Evolutionary conservation across 768 basidiomycete genomes (phyloP).

Genomic region (Podaxis sp.): DNA sequence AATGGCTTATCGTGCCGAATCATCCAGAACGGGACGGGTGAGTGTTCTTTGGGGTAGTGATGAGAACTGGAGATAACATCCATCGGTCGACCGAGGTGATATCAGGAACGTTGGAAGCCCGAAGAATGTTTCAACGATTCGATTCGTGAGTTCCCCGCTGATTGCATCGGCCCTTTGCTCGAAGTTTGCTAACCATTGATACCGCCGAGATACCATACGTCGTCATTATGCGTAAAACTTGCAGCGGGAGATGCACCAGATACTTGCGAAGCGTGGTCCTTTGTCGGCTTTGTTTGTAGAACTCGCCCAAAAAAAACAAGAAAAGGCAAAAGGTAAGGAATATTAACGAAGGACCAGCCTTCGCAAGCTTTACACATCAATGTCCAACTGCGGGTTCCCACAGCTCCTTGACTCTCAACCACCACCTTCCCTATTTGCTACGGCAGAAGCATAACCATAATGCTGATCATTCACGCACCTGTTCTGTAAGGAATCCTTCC

Average conservation of each 20-base stretch:
- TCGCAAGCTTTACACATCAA: not conserved
- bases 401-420: not conserved
- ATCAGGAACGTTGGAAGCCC: constrained; percentile 6
- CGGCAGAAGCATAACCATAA: not conserved
- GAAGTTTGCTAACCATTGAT: not conserved
- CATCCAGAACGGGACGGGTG: not conserved
- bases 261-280: not conserved
- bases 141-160: not conserved
- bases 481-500: not conserved
- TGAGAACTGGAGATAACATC: constrained; percentile 3
- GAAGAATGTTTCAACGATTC: constrained; percentile 3
- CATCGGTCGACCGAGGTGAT: not conserved
- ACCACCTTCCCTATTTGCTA: not conserved
- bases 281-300: not conserved
- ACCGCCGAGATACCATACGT: not conserved
- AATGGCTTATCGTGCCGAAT: constrained; percentile 5
- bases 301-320: not conserved
- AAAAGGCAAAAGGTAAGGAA: not conserved
- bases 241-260: not conserved
- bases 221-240: not conserved
- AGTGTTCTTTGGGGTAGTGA: constrained; percentile 4
- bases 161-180: not conserved
- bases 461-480: not conserved
- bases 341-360: not conserved
- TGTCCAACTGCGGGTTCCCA: not conserved